Percentiles rank a stretch among this genome's conserved stretches.
Conservation (phyloP, 2,329 filamentous ascomycete genomes). For the Aspergillus fischeri region DNA sequence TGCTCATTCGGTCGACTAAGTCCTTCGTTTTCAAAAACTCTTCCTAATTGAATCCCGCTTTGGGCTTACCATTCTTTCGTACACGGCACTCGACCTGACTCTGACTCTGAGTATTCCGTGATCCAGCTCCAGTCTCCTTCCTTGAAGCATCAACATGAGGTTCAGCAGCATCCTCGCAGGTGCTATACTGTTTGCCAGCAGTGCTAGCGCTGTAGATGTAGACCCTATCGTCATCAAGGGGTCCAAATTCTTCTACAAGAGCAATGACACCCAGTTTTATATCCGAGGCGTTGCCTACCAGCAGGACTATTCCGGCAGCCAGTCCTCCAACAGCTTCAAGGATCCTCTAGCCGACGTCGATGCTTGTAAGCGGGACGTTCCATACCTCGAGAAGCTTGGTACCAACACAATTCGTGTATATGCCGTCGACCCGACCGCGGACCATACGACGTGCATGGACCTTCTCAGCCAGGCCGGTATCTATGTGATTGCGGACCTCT, state of each 20-base stretch:
- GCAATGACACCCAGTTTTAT: conserved; percentile 71
- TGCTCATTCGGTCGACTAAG: not conserved
- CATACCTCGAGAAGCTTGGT: conserved; percentile 68
- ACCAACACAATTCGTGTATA: conserved; percentile 94
- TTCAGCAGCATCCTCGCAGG: conserved; percentile 44
- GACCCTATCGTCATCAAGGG: conserved; percentile 63
- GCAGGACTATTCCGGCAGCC: conserved; percentile 62
- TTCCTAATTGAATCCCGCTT: not conserved
- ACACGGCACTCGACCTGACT: not conserved
- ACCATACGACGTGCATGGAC: conserved; percentile 81
- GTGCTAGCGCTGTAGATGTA: conserved; percentile 51
- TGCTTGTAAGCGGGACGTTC: conserved; percentile 77
- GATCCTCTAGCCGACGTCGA: conserved; percentile 73
- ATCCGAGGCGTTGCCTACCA: conserved; percentile 94
- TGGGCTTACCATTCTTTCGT: not conserved
- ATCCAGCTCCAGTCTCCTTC: not conserved
- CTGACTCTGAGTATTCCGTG: not conserved
- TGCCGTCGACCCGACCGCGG: conserved; percentile 71
- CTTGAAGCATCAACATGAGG: conserved; percentile 45
- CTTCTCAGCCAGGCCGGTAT: conserved; percentile 77
- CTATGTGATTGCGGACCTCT: conserved; percentile 88
- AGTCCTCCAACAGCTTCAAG: conserved; percentile 56
- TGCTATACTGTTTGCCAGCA: conserved; percentile 47
- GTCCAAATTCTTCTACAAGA: conserved; percentile 82
- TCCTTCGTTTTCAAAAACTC: not conserved